phyloP scores from a whole-genome alignment of 2,329 filamentous ascomycete species.

The Stagonosporopsis cucurbitacearum region DNA sequence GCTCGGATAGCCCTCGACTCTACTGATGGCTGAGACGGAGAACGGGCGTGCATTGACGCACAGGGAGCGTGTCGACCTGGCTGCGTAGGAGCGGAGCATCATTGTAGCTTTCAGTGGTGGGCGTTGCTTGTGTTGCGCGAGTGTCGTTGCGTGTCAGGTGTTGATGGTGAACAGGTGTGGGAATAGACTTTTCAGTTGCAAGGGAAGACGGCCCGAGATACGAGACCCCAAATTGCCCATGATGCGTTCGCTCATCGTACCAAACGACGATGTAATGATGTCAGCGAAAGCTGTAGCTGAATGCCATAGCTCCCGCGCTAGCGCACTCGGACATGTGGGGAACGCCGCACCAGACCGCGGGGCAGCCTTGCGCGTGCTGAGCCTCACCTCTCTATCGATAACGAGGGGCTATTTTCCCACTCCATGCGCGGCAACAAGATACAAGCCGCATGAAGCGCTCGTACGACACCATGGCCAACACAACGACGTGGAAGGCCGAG shows the following conservation, averaged over 20 bases:
- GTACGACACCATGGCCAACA: slow-evolving; percentile 22
- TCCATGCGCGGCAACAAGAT: not conserved
- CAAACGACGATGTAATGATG: slow-evolving; percentile 4
- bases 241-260: slow-evolving; percentile 21
- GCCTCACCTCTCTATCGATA: slow-evolving; percentile 16
- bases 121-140: not conserved
- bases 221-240: slow-evolving; percentile 16
- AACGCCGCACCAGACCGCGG: not conserved
- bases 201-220: not conserved
- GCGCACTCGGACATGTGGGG: not conserved
- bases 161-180: not conserved
- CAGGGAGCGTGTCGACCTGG: slow-evolving; percentile 16
- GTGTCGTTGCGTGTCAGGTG: not conserved
- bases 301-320: slow-evolving; percentile 24
- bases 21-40: slow-evolving; percentile 20
- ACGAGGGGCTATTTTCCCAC: not conserved
- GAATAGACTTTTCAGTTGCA: not conserved
- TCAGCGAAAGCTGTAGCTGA: not conserved
- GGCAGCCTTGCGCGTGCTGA: slow-evolving; percentile 4
- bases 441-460: slow-evolving; percentile 11
- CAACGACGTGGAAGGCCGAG: slow-evolving; percentile 21
- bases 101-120: not conserved
- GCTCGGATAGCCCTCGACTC: slow-evolving; percentile 24
- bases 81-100: slow-evolving; percentile 23
- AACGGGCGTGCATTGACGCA: slow-evolving; percentile 21